Conservation (phyloP, 371 early-diverging fungal genomes). For the Lichtheimia hyalospora region DNA sequence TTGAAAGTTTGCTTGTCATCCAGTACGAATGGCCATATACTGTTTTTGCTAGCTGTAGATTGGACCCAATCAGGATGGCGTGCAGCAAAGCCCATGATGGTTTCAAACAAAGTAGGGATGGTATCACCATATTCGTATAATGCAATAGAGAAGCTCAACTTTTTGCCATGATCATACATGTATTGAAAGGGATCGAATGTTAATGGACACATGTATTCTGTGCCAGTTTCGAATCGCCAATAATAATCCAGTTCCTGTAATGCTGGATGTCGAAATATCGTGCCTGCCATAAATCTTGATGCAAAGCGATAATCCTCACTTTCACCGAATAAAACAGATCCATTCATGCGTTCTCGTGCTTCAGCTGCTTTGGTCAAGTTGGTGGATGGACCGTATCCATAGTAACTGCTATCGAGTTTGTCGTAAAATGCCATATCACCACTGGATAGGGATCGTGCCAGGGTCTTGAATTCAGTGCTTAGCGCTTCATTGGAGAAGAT, state of each 20-base stretch:
- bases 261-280: conserved; percentile 38
- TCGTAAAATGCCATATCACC: conserved; percentile 28
- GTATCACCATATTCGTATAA: conserved; percentile 81
- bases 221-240: conserved; percentile 49
- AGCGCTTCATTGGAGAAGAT: conserved; percentile 37
- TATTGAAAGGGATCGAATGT: conserved; percentile 38
- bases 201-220: conserved; percentile 45
- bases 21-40: conserved; percentile 40
- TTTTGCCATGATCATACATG: conserved; percentile 39
- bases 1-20: conserved; percentile 56
- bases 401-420: conserved; percentile 18
- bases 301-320: conserved; percentile 41
- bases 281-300: conserved; percentile 43
- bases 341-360: conserved; percentile 23
- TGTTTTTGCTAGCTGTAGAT: conserved; percentile 13
- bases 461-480: conserved; percentile 34
- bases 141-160: conserved; percentile 69
- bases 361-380: conserved; percentile 31
- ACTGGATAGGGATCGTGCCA: conserved; percentile 23
- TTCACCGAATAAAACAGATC: conserved; percentile 32
- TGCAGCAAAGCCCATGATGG: conserved; percentile 54
- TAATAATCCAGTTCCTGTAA: conserved; percentile 40
- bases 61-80: conserved; percentile 36
- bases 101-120: conserved; percentile 80
- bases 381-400: conserved; percentile 27